Conservation (phyloP, 1,139 yeast species). For the Wickerhamomyces sp. region DNA sequence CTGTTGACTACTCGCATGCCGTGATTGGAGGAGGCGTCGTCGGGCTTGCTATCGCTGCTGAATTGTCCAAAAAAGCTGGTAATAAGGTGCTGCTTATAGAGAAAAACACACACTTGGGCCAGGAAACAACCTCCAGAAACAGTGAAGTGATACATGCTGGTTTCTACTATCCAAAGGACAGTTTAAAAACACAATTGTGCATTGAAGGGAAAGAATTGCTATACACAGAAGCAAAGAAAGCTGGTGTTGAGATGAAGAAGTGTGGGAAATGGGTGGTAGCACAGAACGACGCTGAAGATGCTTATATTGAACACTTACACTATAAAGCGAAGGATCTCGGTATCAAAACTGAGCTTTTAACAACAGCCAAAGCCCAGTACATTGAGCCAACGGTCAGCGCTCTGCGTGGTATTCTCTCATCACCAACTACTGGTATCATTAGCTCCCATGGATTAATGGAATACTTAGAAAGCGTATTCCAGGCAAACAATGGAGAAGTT, state of each 20-base stretch:
- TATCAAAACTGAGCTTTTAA: slow-evolving; percentile 57
- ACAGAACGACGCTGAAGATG: slow-evolving; percentile 60
- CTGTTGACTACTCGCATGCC: slow-evolving; percentile 74
- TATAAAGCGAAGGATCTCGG: slow-evolving; percentile 46
- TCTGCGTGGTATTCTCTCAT: slow-evolving; percentile 53
- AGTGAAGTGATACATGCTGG: slow-evolving; percentile 95
- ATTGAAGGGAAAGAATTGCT: slow-evolving; percentile 68
- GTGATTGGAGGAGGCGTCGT: slow-evolving; percentile 88
- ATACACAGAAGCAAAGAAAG: slow-evolving; percentile 45
- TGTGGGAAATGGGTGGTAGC: slow-evolving; percentile 94
- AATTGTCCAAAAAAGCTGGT: slow-evolving; percentile 44
- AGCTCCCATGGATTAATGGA: slow-evolving; percentile 74
- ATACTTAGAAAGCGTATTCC: slow-evolving; percentile 51
- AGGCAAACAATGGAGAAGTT: slow-evolving; percentile 50
- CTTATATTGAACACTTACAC: slow-evolving; percentile 50
- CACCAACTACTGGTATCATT: slow-evolving; percentile 85
- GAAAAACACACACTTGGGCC: slow-evolving; percentile 59
- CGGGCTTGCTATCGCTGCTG: slow-evolving; percentile 78
- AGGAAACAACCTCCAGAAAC: slow-evolving; percentile 81
- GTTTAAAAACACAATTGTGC: slow-evolving; percentile 67
- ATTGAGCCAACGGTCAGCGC: slow-evolving; percentile 69
- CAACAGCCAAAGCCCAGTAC: slow-evolving; percentile 37
- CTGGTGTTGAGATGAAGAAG: slow-evolving; percentile 50
- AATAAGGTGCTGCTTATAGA: slow-evolving; percentile 64
- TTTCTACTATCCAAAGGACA: slow-evolving; percentile 66